phyloP scores from a whole-genome alignment of 1,139 yeast species.

The Yamadazyma oceani region DNA sequence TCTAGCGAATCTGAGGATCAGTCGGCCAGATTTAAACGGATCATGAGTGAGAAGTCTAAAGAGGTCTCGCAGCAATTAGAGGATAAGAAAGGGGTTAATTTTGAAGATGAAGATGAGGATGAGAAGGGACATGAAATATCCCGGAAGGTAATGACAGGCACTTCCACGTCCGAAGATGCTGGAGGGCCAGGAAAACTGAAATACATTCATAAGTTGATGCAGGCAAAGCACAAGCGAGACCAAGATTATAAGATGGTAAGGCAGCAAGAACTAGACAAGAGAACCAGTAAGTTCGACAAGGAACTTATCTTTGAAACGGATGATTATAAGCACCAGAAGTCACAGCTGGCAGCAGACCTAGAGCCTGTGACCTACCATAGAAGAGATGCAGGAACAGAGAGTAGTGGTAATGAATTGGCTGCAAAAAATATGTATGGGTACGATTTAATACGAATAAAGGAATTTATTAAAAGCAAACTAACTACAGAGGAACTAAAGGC shows the following conservation, averaged over 20 bases:
- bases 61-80: background rate
- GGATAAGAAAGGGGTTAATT: background rate
- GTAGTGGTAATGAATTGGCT: no score
- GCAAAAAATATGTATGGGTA: constrained; percentile 4
- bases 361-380: no score
- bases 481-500: constrained; percentile 13
- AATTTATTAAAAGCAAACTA: constrained; percentile 14
- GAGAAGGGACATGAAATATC: no score
- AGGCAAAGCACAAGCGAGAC: constrained; percentile 12
- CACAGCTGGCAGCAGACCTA: no score
- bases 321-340: constrained; percentile 8
- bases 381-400: no score
- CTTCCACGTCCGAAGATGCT: constrained; percentile 5
- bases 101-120: background rate
- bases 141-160: no score
- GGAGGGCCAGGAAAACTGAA: constrained; percentile 11
- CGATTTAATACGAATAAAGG: constrained; percentile 7
- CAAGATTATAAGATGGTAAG: constrained; percentile 5
- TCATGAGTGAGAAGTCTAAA: constrained; percentile 2
- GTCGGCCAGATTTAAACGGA: constrained; percentile 4
- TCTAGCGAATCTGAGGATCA: constrained; percentile 3
- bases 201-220: constrained; percentile 11
- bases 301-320: constrained; percentile 13
- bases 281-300: constrained; percentile 5
- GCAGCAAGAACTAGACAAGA: constrained; percentile 6